Evolutionary conservation across 495 filamentous ascomycete species (phyloP), one percentile per base, ranked within the genome.

Genomic region (Glonium stellatum): DNA sequence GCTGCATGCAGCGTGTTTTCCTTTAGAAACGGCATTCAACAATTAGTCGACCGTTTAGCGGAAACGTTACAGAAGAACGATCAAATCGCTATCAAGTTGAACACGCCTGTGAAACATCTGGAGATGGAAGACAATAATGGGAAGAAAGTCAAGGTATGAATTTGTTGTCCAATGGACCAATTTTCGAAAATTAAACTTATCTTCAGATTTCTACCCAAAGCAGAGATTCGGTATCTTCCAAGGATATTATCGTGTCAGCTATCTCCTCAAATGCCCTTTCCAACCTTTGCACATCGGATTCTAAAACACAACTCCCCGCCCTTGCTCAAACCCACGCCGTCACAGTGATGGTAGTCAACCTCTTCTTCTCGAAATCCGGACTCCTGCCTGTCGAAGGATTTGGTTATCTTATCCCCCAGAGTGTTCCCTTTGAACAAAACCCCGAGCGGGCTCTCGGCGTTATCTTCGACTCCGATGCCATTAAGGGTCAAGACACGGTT

Each of bases 271-370:
- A 59, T 50, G 11, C 18, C 27, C 47, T 67, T 8, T 22, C 19
- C 21, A 9, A 72, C 48, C 75, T 79, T 69, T 51, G 51, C 46
- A 51, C 23, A 8, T 51, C 48, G n/a, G 19, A 51, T 31, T 22
- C 18, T 15, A 51, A 4, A 53, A 64, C 9, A 69, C 71, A 1
- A 44, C 27, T 57, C 41, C 55, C 65, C 47, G 68, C 83, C 9
- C 74, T 86, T 15, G 65, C 73, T 13, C 67, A 78, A 41, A 79
- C 84, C 41, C 79, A 81, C 54, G 81, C 87, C 21, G 86, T 89
- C 13, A 92, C 87, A 9, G 90, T 95, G 44, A 90, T 88, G 83
- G 87, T 91, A 4, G 86, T 97, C 44, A 97, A 97, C 72, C 78
- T 99, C 21, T 97, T 86, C 78, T 99, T 84, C 68, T 69, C 75